Conservation (phyloP, 768 basidiomycete genomes). For the button mushroom (Agaricus bisporus) region DNA sequence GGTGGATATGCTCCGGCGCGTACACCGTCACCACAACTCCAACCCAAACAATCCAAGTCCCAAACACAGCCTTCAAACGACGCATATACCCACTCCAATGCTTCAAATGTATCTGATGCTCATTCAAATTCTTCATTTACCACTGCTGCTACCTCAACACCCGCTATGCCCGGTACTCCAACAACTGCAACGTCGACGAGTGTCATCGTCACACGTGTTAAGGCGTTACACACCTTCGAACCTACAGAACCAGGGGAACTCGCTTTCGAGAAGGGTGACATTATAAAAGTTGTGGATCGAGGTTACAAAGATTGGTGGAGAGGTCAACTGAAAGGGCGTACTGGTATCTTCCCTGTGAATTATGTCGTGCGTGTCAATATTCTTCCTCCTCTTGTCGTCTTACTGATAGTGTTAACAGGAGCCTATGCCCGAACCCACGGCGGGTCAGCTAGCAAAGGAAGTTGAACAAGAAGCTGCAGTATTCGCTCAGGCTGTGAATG, state of each 20-base stretch:
- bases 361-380: conserved; percentile 63
- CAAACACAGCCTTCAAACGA: background rate
- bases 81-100: conserved; percentile 6
- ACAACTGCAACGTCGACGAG: conserved; percentile 11
- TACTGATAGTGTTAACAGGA: conserved; percentile 41
- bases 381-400: background rate
- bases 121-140: conserved; percentile 6
- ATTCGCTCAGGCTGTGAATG: conserved; percentile 80
- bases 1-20: conserved; percentile 56
- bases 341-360: conserved; percentile 96
- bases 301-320: conserved; percentile 98
- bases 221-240: conserved; percentile 84
- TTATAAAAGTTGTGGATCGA: conserved; percentile 92
- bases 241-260: conserved; percentile 87
- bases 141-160: conserved; percentile 13
- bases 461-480: conserved; percentile 84
- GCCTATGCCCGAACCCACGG: conserved; percentile 78
- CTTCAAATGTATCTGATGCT: conserved; percentile 2
- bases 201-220: conserved; percentile 69
- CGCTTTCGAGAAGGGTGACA: conserved; percentile 85
- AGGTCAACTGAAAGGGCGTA: conserved; percentile 83
- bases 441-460: conserved; percentile 70
- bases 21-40: conserved; percentile 31
- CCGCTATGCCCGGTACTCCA: conserved; percentile 14
- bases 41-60: conserved; percentile 7